A percentile compares a stretch with the other conserved stretches of the same genome.
Conservation (phyloP, 176 grass and related monocot species). For the Triticum turgidum region DNA sequence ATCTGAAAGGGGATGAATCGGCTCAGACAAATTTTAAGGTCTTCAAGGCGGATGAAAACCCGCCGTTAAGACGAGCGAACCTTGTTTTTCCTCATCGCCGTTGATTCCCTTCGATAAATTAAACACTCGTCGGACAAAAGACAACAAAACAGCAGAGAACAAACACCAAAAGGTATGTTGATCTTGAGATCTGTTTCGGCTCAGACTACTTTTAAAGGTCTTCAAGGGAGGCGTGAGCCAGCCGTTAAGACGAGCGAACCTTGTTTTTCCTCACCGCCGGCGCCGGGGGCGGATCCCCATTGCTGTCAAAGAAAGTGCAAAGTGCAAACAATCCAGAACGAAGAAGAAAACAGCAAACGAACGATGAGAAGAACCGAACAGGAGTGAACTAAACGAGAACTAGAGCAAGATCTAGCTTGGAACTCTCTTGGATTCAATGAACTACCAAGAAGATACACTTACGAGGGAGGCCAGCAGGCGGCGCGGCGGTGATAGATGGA, state of each 20-base stretch:
- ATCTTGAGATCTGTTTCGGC: background rate
- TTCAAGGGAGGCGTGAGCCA: background rate
- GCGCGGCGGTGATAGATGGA: background rate
- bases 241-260: slow-evolving; percentile 56
- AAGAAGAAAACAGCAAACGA: background rate
- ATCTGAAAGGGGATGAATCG: background rate
- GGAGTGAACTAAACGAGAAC: background rate
- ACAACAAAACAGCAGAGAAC: background rate
- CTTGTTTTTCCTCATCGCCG: slow-evolving; percentile 36
- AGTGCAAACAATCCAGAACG: background rate
- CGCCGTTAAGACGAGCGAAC: slow-evolving; percentile 52
- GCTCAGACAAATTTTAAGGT: slow-evolving; percentile 38
- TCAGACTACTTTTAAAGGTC: slow-evolving; percentile 40
- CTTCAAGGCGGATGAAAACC: slow-evolving; percentile 7
- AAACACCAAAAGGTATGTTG: background rate
- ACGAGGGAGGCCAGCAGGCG: background rate
- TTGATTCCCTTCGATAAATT: too few species aligned
- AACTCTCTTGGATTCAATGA: background rate
- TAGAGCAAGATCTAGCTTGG: background rate
- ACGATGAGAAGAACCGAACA: background rate
- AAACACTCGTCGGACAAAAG: background rate
- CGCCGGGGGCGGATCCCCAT: background rate
- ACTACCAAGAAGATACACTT: background rate
- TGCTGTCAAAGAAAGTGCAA: background rate
- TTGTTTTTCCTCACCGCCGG: slow-evolving; percentile 34